Conservation (phyloP, 805 yeast species). For the Teunomyces pallodes region DNA sequence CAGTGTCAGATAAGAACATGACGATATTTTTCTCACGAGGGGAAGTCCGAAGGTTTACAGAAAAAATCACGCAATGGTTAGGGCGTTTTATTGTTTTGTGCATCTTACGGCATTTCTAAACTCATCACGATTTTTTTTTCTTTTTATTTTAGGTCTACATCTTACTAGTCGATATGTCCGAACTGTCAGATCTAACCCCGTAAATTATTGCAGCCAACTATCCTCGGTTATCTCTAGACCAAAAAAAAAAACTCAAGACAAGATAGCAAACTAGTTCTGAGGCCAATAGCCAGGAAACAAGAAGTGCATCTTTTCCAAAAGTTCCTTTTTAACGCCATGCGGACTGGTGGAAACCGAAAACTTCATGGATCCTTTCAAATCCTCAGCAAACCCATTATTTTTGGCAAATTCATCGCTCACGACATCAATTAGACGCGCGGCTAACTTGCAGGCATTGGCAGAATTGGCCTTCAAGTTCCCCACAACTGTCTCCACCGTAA, state of each 20-base stretch:
- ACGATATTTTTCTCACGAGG: too few species aligned
- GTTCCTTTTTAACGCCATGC: conserved; percentile 66
- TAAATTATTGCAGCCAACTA: background rate
- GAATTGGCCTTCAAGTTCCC: conserved; percentile 86
- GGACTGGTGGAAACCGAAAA: conserved; percentile 77
- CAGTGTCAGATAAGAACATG: too few species aligned
- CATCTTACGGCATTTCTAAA: too few species aligned
- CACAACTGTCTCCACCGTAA: conserved; percentile 95
- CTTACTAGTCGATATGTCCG: too few species aligned
- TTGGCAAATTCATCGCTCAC: conserved; percentile 65
- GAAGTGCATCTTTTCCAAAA: conserved; percentile 77
- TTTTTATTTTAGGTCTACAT: too few species aligned
- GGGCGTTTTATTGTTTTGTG: too few species aligned
- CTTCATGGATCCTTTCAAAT: conserved; percentile 73
- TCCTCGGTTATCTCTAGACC: background rate
- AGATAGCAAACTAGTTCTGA: background rate
- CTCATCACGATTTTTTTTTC: too few species aligned
- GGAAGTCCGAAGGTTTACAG: too few species aligned
- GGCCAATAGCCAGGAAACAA: conserved; percentile 93
- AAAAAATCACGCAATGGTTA: too few species aligned
- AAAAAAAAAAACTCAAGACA: background rate
- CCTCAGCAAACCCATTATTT: conserved; percentile 56
- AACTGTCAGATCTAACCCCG: too few species aligned
- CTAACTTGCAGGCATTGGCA: conserved; percentile 78
- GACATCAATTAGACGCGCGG: conserved; percentile 63